Conservation (phyloP, 768 basidiomycete genomes). For the Candolleomyces eurysporus region DNA sequence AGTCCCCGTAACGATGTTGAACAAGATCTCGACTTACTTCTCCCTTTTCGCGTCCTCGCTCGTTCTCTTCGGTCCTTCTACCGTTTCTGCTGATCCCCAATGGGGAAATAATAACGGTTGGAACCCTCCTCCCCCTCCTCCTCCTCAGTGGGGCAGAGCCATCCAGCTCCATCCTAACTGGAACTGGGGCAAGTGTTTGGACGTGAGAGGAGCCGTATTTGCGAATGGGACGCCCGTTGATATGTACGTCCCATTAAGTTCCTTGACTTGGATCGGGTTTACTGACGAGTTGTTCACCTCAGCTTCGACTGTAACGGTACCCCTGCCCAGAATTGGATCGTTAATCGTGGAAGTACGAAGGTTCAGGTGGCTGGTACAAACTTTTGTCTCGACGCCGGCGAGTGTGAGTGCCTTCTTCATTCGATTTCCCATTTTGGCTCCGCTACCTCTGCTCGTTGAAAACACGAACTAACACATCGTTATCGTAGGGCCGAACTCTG, state of each 20-base stretch:
- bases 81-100: background rate
- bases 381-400: conserved; percentile 28
- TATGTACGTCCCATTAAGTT: conserved; percentile 19
- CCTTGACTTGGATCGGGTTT: no score
- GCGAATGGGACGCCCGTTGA: conserved; percentile 29
- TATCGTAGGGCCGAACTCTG: conserved; percentile 19
- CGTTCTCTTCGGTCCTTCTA: background rate
- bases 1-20: background rate
- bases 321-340: conserved; percentile 25
- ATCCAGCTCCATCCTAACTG: conserved; percentile 26
- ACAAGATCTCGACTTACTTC: background rate
- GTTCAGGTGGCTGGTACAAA: conserved; percentile 20
- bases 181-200: conserved; percentile 26
- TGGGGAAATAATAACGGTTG: background rate
- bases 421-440: background rate
- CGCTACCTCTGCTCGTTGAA: background rate
- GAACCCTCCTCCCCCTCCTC: background rate
- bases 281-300: background rate
- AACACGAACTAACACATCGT: background rate
- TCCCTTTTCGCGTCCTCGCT: background rate
- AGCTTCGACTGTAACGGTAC: conserved; percentile 29
- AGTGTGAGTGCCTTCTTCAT: conserved; percentile 13
- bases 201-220: conserved; percentile 23
- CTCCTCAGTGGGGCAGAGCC: background rate
- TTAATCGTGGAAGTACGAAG: conserved; percentile 21